phyloP scores from a whole-genome alignment of 1,284 basidiomycete species.

The Microbotryum scabiosae region DNA sequence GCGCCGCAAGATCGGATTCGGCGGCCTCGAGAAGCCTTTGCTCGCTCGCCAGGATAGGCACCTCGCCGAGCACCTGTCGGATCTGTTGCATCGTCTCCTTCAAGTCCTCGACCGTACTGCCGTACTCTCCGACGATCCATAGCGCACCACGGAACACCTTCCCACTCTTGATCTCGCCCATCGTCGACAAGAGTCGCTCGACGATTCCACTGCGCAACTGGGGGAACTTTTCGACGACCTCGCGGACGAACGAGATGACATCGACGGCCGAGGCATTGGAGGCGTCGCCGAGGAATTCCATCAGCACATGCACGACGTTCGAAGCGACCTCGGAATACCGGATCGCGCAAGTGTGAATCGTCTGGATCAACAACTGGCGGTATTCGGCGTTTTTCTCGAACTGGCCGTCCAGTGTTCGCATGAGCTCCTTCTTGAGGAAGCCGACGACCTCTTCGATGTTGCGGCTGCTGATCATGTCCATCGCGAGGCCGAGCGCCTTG shows the following conservation, averaged over 20 bases:
- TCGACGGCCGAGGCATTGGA: conserved; percentile 85
- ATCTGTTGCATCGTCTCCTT: conserved; percentile 69
- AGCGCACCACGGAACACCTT: conserved; percentile 95
- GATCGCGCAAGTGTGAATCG: conserved; percentile 93
- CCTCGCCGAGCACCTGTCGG: conserved; percentile 82
- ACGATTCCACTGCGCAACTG: conserved; percentile 74
- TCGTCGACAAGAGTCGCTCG: conserved; percentile 73
- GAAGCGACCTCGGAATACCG: conserved; percentile 97
- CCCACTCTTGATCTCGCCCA: conserved; percentile 86
- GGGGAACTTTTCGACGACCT: conserved; percentile 98
- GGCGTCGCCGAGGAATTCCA: conserved; percentile 97
- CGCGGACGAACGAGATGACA: conserved; percentile 90
- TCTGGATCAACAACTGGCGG: conserved; percentile 92
- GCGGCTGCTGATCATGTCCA: conserved; percentile 87
- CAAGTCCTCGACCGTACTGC: conserved; percentile 57
- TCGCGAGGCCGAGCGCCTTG: conserved; percentile 80
- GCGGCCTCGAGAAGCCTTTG: conserved; percentile 70
- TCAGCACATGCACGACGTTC: conserved; percentile 90
- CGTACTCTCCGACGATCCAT: conserved; percentile 98
- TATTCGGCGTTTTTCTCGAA: conserved; percentile 91
- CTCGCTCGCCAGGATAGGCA: conserved; percentile 89
- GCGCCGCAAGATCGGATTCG: conserved; percentile 48
- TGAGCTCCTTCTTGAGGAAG: conserved; percentile 97
- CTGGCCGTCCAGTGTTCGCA: conserved; percentile 71
- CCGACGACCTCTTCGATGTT: conserved; percentile 97